Conservation (phyloP, 2,329 filamentous ascomycete species). For the Fusarium multiceps region DNA sequence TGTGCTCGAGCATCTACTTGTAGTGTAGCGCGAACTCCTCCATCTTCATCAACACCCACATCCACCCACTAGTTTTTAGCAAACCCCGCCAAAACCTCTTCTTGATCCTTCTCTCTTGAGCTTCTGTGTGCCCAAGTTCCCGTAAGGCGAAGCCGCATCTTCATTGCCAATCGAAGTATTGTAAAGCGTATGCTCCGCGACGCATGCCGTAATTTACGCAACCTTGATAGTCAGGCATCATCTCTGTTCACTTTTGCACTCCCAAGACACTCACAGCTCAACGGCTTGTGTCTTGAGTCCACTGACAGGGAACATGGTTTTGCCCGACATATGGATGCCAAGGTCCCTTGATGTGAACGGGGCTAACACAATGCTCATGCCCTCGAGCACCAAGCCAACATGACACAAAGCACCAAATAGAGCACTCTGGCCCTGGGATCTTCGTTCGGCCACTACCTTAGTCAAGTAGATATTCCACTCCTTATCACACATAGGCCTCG, state of each 20-base stretch:
- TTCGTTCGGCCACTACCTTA: conserved; percentile 2
- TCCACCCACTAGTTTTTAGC: conserved; percentile 12
- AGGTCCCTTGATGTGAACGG: conserved; percentile 15
- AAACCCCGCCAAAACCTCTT: conserved; percentile 23
- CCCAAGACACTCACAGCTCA: background rate
- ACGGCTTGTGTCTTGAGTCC: conserved; percentile 15
- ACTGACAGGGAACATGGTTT: conserved; percentile 30
- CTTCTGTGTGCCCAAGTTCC: background rate
- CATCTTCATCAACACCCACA: conserved; percentile 22
- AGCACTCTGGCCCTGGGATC: conserved; percentile 6
- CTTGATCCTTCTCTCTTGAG: conserved; percentile 17
- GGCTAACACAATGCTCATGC: conserved; percentile 20
- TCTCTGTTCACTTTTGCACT: background rate
- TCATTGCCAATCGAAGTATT: background rate
- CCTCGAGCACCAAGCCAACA: conserved; percentile 16
- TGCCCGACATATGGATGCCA: conserved; percentile 29
- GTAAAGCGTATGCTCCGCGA: background rate
- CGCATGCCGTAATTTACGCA: background rate
- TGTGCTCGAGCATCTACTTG: conserved; percentile 23
- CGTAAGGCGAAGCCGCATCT: background rate
- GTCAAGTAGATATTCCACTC: background rate
- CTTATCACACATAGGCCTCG: conserved; percentile 3
- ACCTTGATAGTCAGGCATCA: background rate
- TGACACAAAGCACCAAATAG: conserved; percentile 19
- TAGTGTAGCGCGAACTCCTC: conserved; percentile 22